Evolutionary conservation across 2,329 filamentous ascomycete species (phyloP).

Genomic region (Beauveria bassiana): DNA sequence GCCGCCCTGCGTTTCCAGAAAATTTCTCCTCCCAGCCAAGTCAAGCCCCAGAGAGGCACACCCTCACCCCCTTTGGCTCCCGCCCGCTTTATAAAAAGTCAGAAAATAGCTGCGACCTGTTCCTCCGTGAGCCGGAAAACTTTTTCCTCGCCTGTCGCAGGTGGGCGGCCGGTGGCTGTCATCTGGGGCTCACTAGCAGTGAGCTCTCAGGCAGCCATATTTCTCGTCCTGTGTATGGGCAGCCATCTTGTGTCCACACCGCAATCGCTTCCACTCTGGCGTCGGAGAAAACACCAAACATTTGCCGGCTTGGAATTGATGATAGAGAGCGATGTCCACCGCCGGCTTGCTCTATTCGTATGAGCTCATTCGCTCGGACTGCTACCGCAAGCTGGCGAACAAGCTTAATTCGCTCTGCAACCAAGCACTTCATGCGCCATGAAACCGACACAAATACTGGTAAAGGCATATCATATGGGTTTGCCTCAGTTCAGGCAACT

Average conservation of each 20-base stretch:
- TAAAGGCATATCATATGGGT: background rate
- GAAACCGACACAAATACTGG: background rate
- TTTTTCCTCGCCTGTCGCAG: conserved; percentile 1
- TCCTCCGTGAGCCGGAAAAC: background rate
- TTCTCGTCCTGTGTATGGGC: conserved; percentile 8
- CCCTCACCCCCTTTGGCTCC: background rate
- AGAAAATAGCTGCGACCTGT: background rate
- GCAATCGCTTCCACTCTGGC: conserved; percentile 3
- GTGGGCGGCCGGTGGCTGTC: background rate
- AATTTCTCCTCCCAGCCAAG: conserved; percentile 8
- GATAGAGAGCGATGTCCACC: background rate
- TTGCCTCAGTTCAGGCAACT: background rate
- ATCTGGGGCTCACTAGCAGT: background rate
- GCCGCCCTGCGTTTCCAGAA: background rate
- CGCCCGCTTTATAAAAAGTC: background rate
- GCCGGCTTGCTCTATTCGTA: background rate
- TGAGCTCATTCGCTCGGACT: background rate
- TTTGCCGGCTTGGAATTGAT: background rate
- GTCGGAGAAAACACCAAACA: background rate
- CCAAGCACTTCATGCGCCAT: background rate
- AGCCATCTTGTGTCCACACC: background rate
- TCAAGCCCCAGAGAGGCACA: conserved; percentile 1
- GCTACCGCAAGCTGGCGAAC: background rate
- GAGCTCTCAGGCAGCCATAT: conserved; percentile 7
- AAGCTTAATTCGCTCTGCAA: background rate